phyloP scores from a whole-genome alignment of 208 protist genomes.

The Leishmania turanica region DNA sequence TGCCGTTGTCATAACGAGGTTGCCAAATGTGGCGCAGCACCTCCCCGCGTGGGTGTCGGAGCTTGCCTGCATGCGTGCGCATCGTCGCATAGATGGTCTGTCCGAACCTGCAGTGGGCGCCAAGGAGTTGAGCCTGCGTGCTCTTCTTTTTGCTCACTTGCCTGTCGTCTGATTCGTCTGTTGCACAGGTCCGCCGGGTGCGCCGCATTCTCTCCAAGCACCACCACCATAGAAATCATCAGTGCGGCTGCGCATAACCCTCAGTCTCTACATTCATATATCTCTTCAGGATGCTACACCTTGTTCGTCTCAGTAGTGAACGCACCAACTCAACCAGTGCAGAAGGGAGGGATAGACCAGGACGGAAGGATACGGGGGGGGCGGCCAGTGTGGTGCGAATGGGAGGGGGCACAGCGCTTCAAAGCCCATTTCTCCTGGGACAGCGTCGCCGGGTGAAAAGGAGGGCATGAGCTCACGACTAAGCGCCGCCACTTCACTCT shows the following conservation, averaged over 20 bases:
- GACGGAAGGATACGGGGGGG: neutral
- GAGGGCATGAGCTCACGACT: neutral
- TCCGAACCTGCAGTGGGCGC: neutral
- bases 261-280: neutral
- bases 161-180: neutral
- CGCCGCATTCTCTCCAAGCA: neutral
- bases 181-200: neutral
- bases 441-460: neutral
- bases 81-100: neutral
- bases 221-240: neutral
- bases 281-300: neutral
- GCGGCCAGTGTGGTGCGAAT: neutral
- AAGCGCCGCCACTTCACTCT: neutral
- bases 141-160: no score
- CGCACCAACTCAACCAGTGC: neutral
- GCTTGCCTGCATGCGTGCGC: neutral
- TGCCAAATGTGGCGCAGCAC: neutral
- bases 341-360: neutral
- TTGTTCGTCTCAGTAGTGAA: neutral
- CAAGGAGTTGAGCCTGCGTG: neutral
- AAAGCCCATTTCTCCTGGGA: neutral
- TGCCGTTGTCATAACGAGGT: neutral
- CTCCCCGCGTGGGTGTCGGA: neutral
- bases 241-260: neutral
- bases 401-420: neutral